Evolutionary conservation across 345 rosid species (phyloP).

Genomic region (Cardiospermum halicacabum): DNA sequence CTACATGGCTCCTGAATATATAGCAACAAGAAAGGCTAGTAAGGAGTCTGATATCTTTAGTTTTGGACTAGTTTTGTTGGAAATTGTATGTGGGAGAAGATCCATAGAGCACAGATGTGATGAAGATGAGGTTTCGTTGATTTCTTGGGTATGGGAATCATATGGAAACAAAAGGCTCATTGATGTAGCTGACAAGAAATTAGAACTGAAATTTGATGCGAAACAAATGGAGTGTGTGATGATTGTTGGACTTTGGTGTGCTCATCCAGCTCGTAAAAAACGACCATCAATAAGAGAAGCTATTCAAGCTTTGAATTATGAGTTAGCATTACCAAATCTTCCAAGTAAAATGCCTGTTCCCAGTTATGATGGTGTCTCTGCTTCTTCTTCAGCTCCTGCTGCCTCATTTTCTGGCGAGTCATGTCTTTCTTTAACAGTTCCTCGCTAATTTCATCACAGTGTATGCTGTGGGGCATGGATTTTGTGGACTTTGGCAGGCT

Average conservation of each 20-base stretch:
- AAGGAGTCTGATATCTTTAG: slow-evolving; percentile 21
- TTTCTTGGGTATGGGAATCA: slow-evolving; percentile 25
- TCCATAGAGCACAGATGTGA: background rate
- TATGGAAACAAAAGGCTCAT: slow-evolving; percentile 5
- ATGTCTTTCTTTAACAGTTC: no score
- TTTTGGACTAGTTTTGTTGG: slow-evolving; percentile 17
- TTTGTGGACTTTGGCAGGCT: no score
- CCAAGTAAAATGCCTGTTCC: slow-evolving; percentile 13
- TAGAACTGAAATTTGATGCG: background rate
- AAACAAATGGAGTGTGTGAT: slow-evolving; percentile 20
- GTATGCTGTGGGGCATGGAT: no score
- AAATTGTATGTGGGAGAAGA: slow-evolving; percentile 20
- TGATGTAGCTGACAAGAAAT: slow-evolving; percentile 4
- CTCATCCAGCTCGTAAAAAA: slow-evolving; percentile 1
- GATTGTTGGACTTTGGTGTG: slow-evolving; percentile 21
- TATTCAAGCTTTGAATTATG: slow-evolving; percentile 10
- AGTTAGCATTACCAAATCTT: slow-evolving; percentile 12
- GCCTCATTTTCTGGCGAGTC: no score
- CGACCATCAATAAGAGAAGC: slow-evolving; percentile 27
- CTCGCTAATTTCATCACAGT: no score
- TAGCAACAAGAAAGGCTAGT: background rate
- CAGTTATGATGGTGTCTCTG: no score
- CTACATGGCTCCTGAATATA: slow-evolving; percentile 20
- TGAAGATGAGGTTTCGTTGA: background rate
- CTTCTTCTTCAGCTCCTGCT: no score